Evolutionary conservation across 306 rosid species (phyloP), one percentile per base, ranked within the genome.

Genomic region (Dryas alaskensis): DNA sequence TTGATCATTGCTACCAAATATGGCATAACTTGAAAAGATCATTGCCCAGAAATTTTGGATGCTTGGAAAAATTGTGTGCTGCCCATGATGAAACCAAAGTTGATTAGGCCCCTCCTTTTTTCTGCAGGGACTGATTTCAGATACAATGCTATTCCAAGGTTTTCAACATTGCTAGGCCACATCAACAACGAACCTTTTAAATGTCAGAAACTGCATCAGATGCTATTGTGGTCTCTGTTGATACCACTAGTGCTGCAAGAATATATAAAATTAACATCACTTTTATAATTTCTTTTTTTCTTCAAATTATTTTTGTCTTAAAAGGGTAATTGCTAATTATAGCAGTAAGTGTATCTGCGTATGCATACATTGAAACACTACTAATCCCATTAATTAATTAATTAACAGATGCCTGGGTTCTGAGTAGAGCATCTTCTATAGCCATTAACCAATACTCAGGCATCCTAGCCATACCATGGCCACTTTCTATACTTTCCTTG

Each of bases 141-240:
- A 17, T 6, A 17, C 1, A 25, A 48, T 49, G 44, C 25, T 31
- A 3, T 44, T 66, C 57, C 11, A 66, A 10, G 39, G 58, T 31
- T 51, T 68, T 6, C 5, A 1, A 57, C 17, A 55, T 43, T 51
- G 31, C 6, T 19, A 53, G 52, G 52, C 40, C 54, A 57, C 66
- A 71, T 71, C 66, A 71, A 58, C n/a, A 31, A 58, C 44, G 57
- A 71, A 58, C 66, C 45, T 71, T 71, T 57, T 19, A 25, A 46
- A 22, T 72, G 66, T 72, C 58, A 72, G 46, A 40, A 58, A 58
- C 45, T 25, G 76, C 45, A 72, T 72, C 76, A 45, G 76, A 72
- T 72, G 76, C 76, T 58, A 19, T 55, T 31, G 19, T 43, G 54
- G 43, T 43, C 72, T 65, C 54, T 66, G 52, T 51, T 69, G 45